phyloP scores from a whole-genome alignment of 371 early-diverging fungal species.

The Polyrhizophydium stewartii region DNA sequence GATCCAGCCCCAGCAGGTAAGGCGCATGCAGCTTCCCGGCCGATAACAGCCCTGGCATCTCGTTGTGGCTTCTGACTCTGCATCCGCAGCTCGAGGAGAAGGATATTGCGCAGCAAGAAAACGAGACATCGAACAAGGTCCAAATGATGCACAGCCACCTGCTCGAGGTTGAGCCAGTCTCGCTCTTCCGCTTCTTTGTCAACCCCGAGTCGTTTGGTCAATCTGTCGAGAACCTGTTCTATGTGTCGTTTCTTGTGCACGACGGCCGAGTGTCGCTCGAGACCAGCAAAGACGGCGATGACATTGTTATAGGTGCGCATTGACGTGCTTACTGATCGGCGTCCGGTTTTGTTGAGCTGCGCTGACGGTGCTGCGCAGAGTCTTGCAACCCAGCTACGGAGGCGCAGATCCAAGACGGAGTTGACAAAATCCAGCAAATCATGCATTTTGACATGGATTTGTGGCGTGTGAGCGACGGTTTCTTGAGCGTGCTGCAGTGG shows the following conservation, averaged over 20 bases:
- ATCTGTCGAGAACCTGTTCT: conserved; percentile 93
- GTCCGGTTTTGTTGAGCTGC: too few relatives aligned
- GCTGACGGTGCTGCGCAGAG: too few relatives aligned
- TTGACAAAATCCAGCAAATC: neutral
- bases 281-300: conserved; percentile 18
- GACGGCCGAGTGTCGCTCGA: conserved; percentile 72
- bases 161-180: conserved; percentile 56
- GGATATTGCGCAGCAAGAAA: conserved; percentile 76
- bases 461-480: too few relatives aligned
- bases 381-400: neutral
- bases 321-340: too few relatives aligned
- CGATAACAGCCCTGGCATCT: too few relatives aligned
- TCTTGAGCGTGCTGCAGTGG: too few relatives aligned
- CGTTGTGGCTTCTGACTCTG: conserved; percentile 7
- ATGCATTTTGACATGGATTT: conserved; percentile 1
- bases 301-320: too few relatives aligned
- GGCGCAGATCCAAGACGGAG: neutral
- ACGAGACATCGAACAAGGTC: conserved; percentile 85
- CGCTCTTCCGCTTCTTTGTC: conserved; percentile 79
- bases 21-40: neutral
- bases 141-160: conserved; percentile 54
- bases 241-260: conserved; percentile 84
- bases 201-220: conserved; percentile 90
- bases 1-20: conserved; percentile 26
- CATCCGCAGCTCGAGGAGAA: conserved; percentile 55